Percentiles rank a stretch among this genome's conserved stretches.
These are phyloP conservation scores for Purshia tridentata DNA, from an alignment of 306 rosid species.

Conservation along the genomic window DNA sequence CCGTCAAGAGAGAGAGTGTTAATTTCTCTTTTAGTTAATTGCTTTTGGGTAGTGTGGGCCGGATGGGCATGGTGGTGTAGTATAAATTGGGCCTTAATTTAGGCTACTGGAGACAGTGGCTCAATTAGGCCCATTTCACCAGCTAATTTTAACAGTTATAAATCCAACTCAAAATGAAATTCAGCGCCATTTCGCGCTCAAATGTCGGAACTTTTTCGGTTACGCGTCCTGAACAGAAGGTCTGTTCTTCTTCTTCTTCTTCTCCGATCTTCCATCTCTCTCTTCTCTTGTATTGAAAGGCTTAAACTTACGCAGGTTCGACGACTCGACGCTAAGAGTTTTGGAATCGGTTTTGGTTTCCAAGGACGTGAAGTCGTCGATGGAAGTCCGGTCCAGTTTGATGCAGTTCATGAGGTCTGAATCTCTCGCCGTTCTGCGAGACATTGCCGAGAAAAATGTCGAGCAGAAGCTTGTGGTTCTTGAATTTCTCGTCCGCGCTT, in stretches of 20 bases:
- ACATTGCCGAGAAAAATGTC: slow-evolving; percentile 43
- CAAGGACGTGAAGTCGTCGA: slow-evolving; percentile 52
- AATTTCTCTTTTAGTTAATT: not conserved
- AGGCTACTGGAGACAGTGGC: not conserved
- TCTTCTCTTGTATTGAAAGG: not conserved
- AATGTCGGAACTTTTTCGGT: slow-evolving; percentile 58
- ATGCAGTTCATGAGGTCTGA: slow-evolving; percentile 51
- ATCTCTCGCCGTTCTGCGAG: slow-evolving; percentile 43
- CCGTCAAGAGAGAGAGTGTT: not conserved
- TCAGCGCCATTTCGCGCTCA: slow-evolving; percentile 23
- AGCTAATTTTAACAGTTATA: too few species aligned
- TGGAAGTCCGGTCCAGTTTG: slow-evolving; percentile 47
- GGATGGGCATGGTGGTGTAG: not conserved
- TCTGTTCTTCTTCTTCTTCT: slow-evolving; percentile 1
- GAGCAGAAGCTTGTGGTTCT: slow-evolving; percentile 64
- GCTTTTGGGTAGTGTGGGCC: not conserved
- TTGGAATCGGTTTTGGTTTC: slow-evolving; percentile 53
- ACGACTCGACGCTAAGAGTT: slow-evolving; percentile 43
- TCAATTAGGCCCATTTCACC: not conserved
- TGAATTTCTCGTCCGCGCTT: slow-evolving; percentile 70
- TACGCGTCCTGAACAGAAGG: slow-evolving; percentile 52
- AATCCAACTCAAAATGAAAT: not conserved
- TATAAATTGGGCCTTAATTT: not conserved
- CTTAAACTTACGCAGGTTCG: slow-evolving; percentile 39
- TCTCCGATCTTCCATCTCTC: not conserved